phyloP scores from a whole-genome alignment of 805 yeast species.

The Ogataea allantospora region DNA sequence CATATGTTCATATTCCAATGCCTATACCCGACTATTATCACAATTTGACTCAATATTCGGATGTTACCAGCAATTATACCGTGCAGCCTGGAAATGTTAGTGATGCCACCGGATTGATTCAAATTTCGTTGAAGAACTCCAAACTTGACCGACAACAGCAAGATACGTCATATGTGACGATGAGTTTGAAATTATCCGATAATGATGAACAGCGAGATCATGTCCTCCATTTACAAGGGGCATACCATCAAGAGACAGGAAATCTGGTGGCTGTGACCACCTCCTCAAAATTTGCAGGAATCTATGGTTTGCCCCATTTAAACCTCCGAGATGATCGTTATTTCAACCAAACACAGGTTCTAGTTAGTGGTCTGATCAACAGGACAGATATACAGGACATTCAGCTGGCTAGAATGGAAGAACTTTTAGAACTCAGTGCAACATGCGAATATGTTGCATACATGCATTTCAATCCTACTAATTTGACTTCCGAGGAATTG shows the following conservation, averaged over 20 bases:
- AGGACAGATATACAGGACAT: constrained; percentile 40
- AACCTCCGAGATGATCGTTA: constrained; percentile 37
- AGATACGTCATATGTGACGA: constrained; percentile 35
- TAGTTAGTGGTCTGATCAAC: constrained; percentile 45
- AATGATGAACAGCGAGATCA: constrained; percentile 48
- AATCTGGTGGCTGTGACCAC: constrained; percentile 55
- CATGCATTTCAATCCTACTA: constrained; percentile 66
- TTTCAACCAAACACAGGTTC: constrained; percentile 44
- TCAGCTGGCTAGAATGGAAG: constrained; percentile 36
- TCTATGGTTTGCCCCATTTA: constrained; percentile 61
- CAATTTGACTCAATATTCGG: constrained; percentile 23
- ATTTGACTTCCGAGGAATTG: constrained; percentile 50
- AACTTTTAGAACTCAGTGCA: constrained; percentile 30
- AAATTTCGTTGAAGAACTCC: constrained; percentile 19
- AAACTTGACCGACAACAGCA: constrained; percentile 11
- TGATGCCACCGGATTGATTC: constrained; percentile 24
- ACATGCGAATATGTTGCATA: constrained; percentile 73
- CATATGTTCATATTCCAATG: constrained; percentile 27
- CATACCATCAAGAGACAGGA: constrained; percentile 67
- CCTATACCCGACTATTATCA: constrained; percentile 31
- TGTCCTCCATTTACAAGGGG: constrained; percentile 51
- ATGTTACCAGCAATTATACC: constrained; percentile 7
- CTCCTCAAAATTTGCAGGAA: constrained; percentile 63
- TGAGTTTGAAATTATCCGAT: constrained; percentile 39
- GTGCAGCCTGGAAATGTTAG: constrained; percentile 28